Base-by-base conservation (phyloP, 768 basidiomycete species). In the Rhodotorula sphaerocarpa region DNA sequence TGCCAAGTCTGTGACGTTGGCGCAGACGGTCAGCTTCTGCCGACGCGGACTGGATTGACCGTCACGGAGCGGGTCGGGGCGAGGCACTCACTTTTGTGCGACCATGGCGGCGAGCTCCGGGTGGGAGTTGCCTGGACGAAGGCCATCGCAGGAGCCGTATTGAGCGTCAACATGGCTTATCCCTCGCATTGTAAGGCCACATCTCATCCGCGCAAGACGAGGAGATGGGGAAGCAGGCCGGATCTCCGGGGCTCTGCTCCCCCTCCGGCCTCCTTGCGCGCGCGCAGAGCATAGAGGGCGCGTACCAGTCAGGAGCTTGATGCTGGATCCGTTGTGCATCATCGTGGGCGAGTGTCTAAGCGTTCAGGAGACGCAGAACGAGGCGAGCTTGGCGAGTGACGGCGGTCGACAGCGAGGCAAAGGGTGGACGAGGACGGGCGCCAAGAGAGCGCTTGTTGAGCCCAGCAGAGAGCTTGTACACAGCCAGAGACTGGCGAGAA, bases 41-140 rank as follows among this genome's bases (percentile, higher is more conserved):
- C 31, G 53, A 18, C 6, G 21, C 30, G 23, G 33, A 30, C 1
- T 9, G 51, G 18, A 14, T 20, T 23, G 30, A 25, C n/a, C 3
- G 52, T 27, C 20, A 18, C 50, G 27, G n/a, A 21, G 11, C 41
- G 9, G 21, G n/a, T 18, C 31, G 39, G 46, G 30, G 34, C 4
- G 18, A 34, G 28, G 2, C 50, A 12, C 92, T 86, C 82, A 95
- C 93, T 90, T 86, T 82, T 95, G 90, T 73, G 90, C 88, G 78
- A 99, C 90, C 65, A 85, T 81, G 74, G 86, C 82, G 77, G 93
- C 93, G 80, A 99, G 87, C 82, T 92, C 88, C 73, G 90, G 90
- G 79, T 99, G 95, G 76, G 89, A 91, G 78, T 92, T 93, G 75
- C 93, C 92, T 95, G 78, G 9, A 42, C 33, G 56, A 31, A 60